phyloP scores from a whole-genome alignment of 768 basidiomycete genomes.

The Pisolithus orientalis region DNA sequence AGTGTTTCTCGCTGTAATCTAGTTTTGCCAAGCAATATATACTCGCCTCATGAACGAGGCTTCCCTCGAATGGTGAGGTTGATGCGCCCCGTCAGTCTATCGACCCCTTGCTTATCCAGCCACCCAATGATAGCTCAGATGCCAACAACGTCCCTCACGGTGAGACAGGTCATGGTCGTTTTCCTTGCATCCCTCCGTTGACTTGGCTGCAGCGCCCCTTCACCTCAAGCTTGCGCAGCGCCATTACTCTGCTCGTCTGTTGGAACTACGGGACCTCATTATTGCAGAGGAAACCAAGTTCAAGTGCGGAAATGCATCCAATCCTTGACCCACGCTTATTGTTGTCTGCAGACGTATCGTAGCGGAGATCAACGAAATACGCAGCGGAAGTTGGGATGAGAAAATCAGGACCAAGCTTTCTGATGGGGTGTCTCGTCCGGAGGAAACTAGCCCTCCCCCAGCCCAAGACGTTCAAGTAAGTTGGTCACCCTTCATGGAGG shows the following conservation, averaged over 20 bases:
- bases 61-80: conserved; percentile 52
- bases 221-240: conserved; percentile 71
- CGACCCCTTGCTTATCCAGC: conserved; percentile 5
- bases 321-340: not conserved
- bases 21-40: conserved; percentile 70
- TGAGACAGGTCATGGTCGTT: conserved; percentile 20
- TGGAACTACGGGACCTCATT: conserved; percentile 70
- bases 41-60: conserved; percentile 63
- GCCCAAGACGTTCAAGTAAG: conserved; percentile 8
- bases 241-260: conserved; percentile 62
- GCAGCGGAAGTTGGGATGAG: conserved; percentile 58
- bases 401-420: conserved; percentile 35
- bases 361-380: conserved; percentile 73
- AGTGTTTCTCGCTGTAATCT: conserved; percentile 11
- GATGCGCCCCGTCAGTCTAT: not conserved
- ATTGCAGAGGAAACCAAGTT: conserved; percentile 69
- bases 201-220: conserved; percentile 41
- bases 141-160: conserved; percentile 49
- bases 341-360: conserved; percentile 45
- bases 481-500: not conserved
- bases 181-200: not conserved
- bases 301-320: conserved; percentile 43
- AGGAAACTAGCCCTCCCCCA: not conserved
- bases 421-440: not conserved
- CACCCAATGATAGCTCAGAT: conserved; percentile 34